phyloP scores from a whole-genome alignment of 2,329 filamentous ascomycete species.

The Massarina eburnea region DNA sequence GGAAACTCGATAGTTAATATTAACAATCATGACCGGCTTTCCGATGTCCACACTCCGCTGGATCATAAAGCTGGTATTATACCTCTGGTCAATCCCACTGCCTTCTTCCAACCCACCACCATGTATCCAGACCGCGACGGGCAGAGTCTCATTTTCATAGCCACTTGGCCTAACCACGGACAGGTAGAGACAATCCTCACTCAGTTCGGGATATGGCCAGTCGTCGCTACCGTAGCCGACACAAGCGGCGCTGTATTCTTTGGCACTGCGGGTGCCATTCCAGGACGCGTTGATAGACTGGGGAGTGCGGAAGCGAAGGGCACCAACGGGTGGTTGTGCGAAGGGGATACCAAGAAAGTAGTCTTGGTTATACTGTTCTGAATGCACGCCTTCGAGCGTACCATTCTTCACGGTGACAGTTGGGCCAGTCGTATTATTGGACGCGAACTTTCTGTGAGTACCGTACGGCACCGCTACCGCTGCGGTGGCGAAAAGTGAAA shows the following conservation, averaged over 20 bases:
- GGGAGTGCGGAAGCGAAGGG: constrained; percentile 54
- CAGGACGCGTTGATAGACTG: constrained; percentile 47
- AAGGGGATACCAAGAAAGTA: constrained; percentile 54
- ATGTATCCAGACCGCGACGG: constrained; percentile 59
- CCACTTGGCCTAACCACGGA: constrained; percentile 53
- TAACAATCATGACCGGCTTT: constrained; percentile 50
- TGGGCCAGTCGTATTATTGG: neutral
- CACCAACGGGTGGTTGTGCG: constrained; percentile 24
- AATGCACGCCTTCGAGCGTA: constrained; percentile 41
- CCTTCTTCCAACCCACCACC: constrained; percentile 55
- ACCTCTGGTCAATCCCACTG: constrained; percentile 55
- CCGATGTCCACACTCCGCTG: constrained; percentile 49
- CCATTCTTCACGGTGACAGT: constrained; percentile 41
- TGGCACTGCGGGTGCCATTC: constrained; percentile 39
- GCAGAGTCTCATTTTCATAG: constrained; percentile 43
- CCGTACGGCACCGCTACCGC: neutral
- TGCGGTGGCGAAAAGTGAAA: neutral
- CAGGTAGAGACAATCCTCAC: constrained; percentile 50
- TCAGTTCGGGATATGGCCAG: constrained; percentile 59
- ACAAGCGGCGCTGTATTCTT: constrained; percentile 39
- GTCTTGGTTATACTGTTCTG: constrained; percentile 44
- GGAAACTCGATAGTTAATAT: constrained; percentile 56
- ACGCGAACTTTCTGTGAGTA: neutral
- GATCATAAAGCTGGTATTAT: constrained; percentile 53
- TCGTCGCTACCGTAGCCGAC: constrained; percentile 40